Evolutionary conservation across 129 eudicot species (phyloP).

Genomic region (Escallonia rubra): DNA sequence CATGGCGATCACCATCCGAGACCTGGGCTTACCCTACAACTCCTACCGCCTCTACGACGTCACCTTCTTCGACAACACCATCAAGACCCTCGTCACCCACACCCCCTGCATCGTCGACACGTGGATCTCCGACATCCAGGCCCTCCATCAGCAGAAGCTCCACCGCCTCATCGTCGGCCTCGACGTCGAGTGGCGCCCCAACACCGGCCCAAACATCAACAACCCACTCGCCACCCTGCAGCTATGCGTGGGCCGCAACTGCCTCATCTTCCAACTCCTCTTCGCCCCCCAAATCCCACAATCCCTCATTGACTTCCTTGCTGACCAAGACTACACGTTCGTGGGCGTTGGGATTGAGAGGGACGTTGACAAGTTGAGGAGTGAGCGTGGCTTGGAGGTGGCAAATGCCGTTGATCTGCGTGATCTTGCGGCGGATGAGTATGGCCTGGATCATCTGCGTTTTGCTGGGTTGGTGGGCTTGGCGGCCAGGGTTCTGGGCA

Average conservation of each 20-base stretch:
- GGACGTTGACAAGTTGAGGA: slow-evolving; percentile 22
- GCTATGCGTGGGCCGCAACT: slow-evolving; percentile 31
- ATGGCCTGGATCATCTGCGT: not conserved
- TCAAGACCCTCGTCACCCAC: slow-evolving; percentile 12
- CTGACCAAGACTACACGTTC: slow-evolving; percentile 15
- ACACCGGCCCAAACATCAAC: not conserved
- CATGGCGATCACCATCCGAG: slow-evolving; percentile 7
- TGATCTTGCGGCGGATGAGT: slow-evolving; percentile 2
- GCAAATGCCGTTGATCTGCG: slow-evolving; percentile 21
- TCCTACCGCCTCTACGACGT: slow-evolving; percentile 8
- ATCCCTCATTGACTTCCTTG: slow-evolving; percentile 18
- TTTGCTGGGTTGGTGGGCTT: slow-evolving; percentile 5
- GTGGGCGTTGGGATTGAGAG: slow-evolving; percentile 24
- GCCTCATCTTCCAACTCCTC: slow-evolving; percentile 41
- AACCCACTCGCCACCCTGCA: slow-evolving; percentile 35
- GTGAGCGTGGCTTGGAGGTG: slow-evolving; percentile 7
- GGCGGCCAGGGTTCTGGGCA: slow-evolving; percentile 10
- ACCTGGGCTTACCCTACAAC: not conserved
- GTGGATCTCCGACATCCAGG: slow-evolving; percentile 7
- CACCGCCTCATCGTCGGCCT: slow-evolving; percentile 31
- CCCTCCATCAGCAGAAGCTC: not conserved
- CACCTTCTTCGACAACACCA: not conserved
- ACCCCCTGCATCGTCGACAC: slow-evolving; percentile 8
- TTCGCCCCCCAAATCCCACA: slow-evolving; percentile 6
- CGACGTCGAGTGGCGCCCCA: slow-evolving; percentile 27